These are phyloP conservation scores for Cryptococcus amylolentus DNA, from an alignment of 1,284 basidiomycete genomes.

Conservation along the genomic window DNA sequence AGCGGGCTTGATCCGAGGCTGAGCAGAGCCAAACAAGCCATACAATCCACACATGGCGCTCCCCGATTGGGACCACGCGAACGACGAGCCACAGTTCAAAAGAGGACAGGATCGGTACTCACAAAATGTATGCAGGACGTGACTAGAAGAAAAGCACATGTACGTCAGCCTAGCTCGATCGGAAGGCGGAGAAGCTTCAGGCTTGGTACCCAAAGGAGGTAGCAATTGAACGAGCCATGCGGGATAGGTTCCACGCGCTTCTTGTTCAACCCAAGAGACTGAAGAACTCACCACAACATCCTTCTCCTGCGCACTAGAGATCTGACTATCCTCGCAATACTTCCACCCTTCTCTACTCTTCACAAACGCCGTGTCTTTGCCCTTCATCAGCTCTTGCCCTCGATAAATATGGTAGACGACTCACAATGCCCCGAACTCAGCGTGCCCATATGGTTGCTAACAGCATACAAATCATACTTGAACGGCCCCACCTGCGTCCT, in stretches of 20 bases:
- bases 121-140: slow-evolving; percentile 81
- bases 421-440: slow-evolving; percentile 87
- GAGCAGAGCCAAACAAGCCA: background rate
- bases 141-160: slow-evolving; percentile 56
- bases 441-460: slow-evolving; percentile 89
- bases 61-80: background rate
- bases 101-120: slow-evolving; percentile 31
- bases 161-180: background rate
- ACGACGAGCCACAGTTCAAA: background rate
- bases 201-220: background rate
- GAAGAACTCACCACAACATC: slow-evolving; percentile 72
- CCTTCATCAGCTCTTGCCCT: background rate
- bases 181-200: background rate
- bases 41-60: background rate
- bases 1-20: no score
- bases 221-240: background rate
- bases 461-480: slow-evolving; percentile 80
- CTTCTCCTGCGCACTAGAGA: slow-evolving; percentile 64
- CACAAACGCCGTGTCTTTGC: slow-evolving; percentile 77
- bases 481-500: slow-evolving; percentile 77
- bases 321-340: slow-evolving; percentile 81
- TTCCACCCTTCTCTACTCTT: slow-evolving; percentile 69
- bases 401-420: slow-evolving; percentile 41
- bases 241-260: no score
- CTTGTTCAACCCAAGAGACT: background rate